Base-by-base conservation (phyloP, 768 basidiomycete genomes). In the Leucosporidium creatinivorum region DNA sequence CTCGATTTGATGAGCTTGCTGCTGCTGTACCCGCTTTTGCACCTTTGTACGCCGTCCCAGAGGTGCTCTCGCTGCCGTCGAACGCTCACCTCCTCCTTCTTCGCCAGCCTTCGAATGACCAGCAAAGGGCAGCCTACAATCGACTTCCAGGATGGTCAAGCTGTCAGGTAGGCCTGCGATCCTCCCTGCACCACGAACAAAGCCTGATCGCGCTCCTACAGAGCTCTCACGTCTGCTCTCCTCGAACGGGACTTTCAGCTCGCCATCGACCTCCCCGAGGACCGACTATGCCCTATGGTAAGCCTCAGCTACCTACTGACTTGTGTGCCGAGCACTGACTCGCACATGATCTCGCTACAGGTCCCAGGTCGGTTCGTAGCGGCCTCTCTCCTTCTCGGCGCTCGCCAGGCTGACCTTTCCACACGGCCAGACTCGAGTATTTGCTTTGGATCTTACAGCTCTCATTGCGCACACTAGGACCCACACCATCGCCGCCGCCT, bases 201-300 rank as follows among this genome's bases (percentile, higher is more conserved):
- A 3, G 28, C 21, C 7, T 3, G 8, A 44, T 44, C 15, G 39
- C 6, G 39, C 15, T 44, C 8, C 15, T 44, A 44, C 73, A 91
- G 93, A 74, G 82, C 84, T 30, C 79, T 96, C 70, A 94, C 93
- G 2, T 81, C 86, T 70, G 89, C 89, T 0, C 81, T 96, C n/a
- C 81, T 94, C 36, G 79, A 82, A 69, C 82, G 86, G 25, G 90
- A 94, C 78, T 94, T 92, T 74, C 77, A 80, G 1, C 75, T 96
- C 39, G 78, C 79, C 25, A 71, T 94, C 0, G 73, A 79, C 4
- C 78, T 96, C 12, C 89, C 89, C 0, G 75, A 80, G 1, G 84
- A 91, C 77, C 80, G 93, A 58, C 78, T 96, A 4, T 94, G 93
- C 77, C 93, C 93, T 31, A 89, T 93, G 1, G 92, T 94, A 2